Conservation (phyloP, 768 basidiomycete genomes). For the Lactarius quietus region DNA sequence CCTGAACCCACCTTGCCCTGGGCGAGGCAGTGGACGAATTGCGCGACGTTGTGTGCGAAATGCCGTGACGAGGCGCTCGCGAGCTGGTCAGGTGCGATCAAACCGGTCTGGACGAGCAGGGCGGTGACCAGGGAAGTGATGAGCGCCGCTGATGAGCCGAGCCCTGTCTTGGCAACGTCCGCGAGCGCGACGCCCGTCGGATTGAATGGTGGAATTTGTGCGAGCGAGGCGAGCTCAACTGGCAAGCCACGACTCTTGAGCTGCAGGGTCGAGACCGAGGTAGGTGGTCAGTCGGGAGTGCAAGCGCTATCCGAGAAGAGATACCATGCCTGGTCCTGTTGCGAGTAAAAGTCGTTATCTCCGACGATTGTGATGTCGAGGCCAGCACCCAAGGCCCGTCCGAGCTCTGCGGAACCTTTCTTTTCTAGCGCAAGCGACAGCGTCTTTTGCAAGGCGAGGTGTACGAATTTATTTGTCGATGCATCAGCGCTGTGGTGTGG, state of each 20-base stretch:
- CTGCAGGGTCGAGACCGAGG: slow-evolving; percentile 37
- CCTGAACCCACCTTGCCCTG: slow-evolving; percentile 99
- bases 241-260: slow-evolving; percentile 60
- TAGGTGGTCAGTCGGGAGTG: not conserved
- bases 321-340: slow-evolving; percentile 67
- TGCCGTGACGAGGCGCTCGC: slow-evolving; percentile 39
- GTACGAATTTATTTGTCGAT: slow-evolving; percentile 84
- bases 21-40: slow-evolving; percentile 92
- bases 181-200: slow-evolving; percentile 63
- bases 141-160: slow-evolving; percentile 94
- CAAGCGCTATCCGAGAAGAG: slow-evolving; percentile 7
- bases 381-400: slow-evolving; percentile 45
- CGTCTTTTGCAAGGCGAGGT: slow-evolving; percentile 80
- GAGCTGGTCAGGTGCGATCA: slow-evolving; percentile 54
- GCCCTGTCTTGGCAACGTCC: slow-evolving; percentile 96
- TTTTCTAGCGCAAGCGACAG: slow-evolving; percentile 64
- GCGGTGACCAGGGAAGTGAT: slow-evolving; percentile 92
- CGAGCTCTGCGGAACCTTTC: slow-evolving; percentile 42
- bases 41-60: slow-evolving; percentile 88
- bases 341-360: slow-evolving; percentile 98
- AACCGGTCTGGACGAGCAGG: slow-evolving; percentile 70
- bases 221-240: slow-evolving; percentile 58
- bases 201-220: slow-evolving; percentile 71
- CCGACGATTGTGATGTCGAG: slow-evolving; percentile 82
- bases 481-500: slow-evolving; percentile 16